Evolutionary conservation across 2,329 filamentous ascomycete species (phyloP), one percentile per base, ranked within the genome.

Genomic region (Colletotrichum sojae): DNA sequence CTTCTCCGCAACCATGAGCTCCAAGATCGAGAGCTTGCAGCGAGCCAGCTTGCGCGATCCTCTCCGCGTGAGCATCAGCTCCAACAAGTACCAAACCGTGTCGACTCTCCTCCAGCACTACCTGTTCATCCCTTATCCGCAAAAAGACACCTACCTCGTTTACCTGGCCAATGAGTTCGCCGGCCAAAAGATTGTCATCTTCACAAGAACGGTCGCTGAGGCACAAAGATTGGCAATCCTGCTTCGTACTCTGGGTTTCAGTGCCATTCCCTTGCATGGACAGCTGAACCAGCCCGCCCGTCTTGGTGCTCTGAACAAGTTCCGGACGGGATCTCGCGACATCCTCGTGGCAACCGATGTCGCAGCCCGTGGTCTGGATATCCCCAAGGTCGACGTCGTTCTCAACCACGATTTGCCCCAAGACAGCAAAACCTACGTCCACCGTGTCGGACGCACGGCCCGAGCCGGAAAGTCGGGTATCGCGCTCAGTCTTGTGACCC

Each of bases 321-420:
- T 99, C 86, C 91, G 92, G 63, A 86, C 92, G 3, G 90, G 91
- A 8, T 89, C 88, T n/a, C 87, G 94, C 49, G 90, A 97, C 73
- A 95, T 99, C 46, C 88, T 99, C 4, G 92, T 98, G 4, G 94
- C 94, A 12, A 98, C 95, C 0, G 95, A 98, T 78, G 94, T 98
- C n/a, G 95, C 95, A 1, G 93, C 95, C 1, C 91, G 95, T 78
- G 95, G 95, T 85, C 86, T 98, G 6, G 95, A 98, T 83, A 97
- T 98, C 54, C 94, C 94, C 13, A 92, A 90, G n/a, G 94, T 98
- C 13, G 94, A 97, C 73, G 83, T 95, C 0, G 93, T 98, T 2
- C 79, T 97, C 73, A 97, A 97, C 81, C 93, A 91, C 73, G 94
- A 97, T 75, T 82, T 97, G 2, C 94, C 94, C 0, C 88, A 90